Base-by-base conservation (phyloP, 2,329 filamentous ascomycete genomes). In the Immersiporthe knoxdaviesiana region DNA sequence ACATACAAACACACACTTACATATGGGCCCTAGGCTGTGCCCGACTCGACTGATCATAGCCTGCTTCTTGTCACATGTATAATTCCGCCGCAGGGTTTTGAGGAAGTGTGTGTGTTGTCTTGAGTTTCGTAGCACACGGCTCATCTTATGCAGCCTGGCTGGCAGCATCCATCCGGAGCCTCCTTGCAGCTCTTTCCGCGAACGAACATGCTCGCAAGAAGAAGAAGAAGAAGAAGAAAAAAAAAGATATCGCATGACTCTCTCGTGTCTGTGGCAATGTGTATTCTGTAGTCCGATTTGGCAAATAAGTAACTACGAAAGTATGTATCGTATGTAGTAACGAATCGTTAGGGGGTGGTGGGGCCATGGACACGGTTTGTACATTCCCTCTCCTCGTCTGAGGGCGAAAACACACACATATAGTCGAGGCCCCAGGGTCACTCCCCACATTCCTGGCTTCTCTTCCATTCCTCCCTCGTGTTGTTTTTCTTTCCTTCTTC, bases 391-490 rank as follows among this genome's bases (percentile, higher is more conserved):
- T 50, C n/a, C 5, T 27, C 39, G 37, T 41, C 41, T n/a, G n/a
- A n/a, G 32, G 12, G 44, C 30, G 37, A 11, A 66, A 47, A 47
- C 37, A 47, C 41, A 47, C 41, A 52, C 65, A 67, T 41, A 54
- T 47, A 32, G 44, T 52, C 32, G 30, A 24, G 32, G 30, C 37
- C 47, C 27, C 37, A 61, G 32, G 7, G 65, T 41, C 44, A 62
- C 35, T 32, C 39, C 39, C n/a, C 54, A 44, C 70, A 71, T 71
- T 71, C 70, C 70, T 69, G 24, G 44, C 37, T 18, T 37, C 39
- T 41, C 56, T 67, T 37, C 70, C 70, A 71, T 71, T 71, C 67
- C 70, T 69, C 64, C 62, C 67, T 68, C 65, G 67, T 71, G 70
- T 71, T 69, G 63, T 69, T 71, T 64, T 71, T 61, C 14, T 68